Conservation (phyloP, 169 alveolate species). For the Cyclospora cayetanensis region DNA sequence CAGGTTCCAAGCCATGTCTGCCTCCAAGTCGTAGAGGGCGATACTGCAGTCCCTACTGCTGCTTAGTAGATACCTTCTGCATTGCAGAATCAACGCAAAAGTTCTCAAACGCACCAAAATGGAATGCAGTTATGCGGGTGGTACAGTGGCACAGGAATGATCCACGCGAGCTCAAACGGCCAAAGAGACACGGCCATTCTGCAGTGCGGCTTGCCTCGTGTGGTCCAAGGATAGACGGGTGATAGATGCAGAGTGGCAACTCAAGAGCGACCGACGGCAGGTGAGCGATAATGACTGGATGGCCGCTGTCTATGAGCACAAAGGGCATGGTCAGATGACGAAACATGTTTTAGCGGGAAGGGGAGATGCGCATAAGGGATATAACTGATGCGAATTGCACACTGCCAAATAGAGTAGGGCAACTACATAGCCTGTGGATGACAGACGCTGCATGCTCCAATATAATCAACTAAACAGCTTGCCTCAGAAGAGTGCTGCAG, state of each 20-base stretch:
- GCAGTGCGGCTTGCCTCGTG: slow-evolving; percentile 23
- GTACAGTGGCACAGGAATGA: too few species aligned
- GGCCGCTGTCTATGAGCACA: slow-evolving; percentile 35
- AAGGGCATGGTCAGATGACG: neutral
- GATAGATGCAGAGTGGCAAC: slow-evolving; percentile 33
- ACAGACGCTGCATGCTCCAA: too few species aligned
- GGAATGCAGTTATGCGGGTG: too few species aligned
- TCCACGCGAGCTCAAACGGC: neutral
- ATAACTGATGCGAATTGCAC: too few species aligned
- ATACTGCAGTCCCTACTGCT: slow-evolving; percentile 68
- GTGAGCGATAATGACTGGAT: slow-evolving; percentile 8
- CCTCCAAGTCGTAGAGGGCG: slow-evolving; percentile 65
- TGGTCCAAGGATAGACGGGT: slow-evolving; percentile 45
- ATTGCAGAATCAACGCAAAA: neutral
- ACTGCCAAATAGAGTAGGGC: too few species aligned
- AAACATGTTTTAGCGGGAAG: too few species aligned
- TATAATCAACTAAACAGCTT: neutral
- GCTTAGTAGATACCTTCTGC: slow-evolving; percentile 66
- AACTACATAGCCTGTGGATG: too few species aligned
- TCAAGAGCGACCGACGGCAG: neutral
- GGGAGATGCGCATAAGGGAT: too few species aligned
- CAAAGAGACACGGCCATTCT: neutral
- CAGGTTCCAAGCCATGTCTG: slow-evolving; percentile 39
- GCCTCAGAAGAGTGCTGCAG: slow-evolving; percentile 57
- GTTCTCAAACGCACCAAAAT: neutral